Evolutionary conservation across 805 yeast genomes (phyloP).

Genomic region (Jamesozyma piceae): DNA sequence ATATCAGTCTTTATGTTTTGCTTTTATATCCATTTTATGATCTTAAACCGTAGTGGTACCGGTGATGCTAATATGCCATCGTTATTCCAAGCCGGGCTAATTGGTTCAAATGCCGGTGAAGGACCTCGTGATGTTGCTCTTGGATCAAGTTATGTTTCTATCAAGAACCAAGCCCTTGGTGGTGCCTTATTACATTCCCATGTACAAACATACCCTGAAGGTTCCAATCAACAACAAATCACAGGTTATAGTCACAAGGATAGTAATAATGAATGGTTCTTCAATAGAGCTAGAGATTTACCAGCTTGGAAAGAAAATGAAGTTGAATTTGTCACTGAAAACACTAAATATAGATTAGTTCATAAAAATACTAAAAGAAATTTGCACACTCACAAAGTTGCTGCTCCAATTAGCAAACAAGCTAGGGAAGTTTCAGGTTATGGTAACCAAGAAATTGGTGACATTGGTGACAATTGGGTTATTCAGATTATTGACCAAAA

Average conservation of each 20-base stretch:
- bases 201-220: conserved; percentile 75
- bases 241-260: conserved; percentile 90
- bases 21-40: conserved; percentile 68
- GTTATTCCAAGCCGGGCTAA: conserved; percentile 68
- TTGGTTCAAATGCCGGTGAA: conserved; percentile 50
- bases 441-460: conserved; percentile 65
- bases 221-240: conserved; percentile 88
- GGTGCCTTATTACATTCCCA: conserved; percentile 85
- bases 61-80: conserved; percentile 77
- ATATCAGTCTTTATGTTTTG: conserved; percentile 49
- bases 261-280: conserved; percentile 70
- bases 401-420: conserved; percentile 60
- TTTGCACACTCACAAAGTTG: conserved; percentile 72
- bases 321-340: conserved; percentile 41
- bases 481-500: conserved; percentile 68
- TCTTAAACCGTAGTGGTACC: conserved; percentile 67
- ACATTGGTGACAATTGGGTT: conserved; percentile 81
- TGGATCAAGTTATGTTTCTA: conserved; percentile 42
- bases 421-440: conserved; percentile 83
- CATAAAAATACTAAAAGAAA: conserved; percentile 67
- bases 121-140: conserved; percentile 68
- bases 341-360: conserved; percentile 58
- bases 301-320: conserved; percentile 25
- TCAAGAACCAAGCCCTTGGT: conserved; percentile 59
- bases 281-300: conserved; percentile 48